Evolutionary conservation across 2,329 filamentous ascomycete species (phyloP).

Genomic region (Trichoderma atroviride): DNA sequence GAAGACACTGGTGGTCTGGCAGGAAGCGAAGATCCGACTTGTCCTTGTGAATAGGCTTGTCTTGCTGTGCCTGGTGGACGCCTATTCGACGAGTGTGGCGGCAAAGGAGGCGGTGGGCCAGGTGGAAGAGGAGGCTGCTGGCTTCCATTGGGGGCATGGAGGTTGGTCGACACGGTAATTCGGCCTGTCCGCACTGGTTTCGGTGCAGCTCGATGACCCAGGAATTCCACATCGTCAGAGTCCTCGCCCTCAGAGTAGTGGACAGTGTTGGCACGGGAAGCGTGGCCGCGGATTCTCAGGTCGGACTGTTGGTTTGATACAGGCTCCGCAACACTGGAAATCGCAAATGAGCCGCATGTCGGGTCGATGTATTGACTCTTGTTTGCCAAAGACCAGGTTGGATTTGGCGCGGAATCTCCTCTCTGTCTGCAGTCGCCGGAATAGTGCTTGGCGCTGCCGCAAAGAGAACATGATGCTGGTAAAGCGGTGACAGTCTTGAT

Average conservation of each 20-base stretch:
- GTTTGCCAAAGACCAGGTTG: conserved; percentile 58
- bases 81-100: conserved; percentile 31
- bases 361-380: conserved; percentile 54
- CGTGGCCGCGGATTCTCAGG: conserved; percentile 41
- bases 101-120: conserved; percentile 41
- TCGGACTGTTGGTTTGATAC: conserved; percentile 34
- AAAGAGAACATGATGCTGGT: conserved; percentile 57
- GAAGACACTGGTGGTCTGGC: conserved; percentile 36
- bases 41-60: conserved; percentile 28
- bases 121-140: conserved; percentile 44
- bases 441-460: conserved; percentile 58
- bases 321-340: conserved; percentile 40
- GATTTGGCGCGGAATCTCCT: conserved; percentile 34
- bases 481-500: conserved; percentile 54
- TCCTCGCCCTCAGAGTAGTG: conserved; percentile 53
- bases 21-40: conserved; percentile 35
- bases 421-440: conserved; percentile 55
- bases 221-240: conserved; percentile 51
- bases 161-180: conserved; percentile 47
- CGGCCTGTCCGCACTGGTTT: conserved; percentile 38
- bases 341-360: conserved; percentile 43
- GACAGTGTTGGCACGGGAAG: conserved; percentile 43
- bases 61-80: conserved; percentile 32
- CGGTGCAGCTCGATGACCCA: conserved; percentile 39
- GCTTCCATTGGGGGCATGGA: conserved; percentile 41